These are phyloP conservation scores for Helenozyma rhizophorensis DNA, from an alignment of 805 yeast species.

Conservation along the genomic window DNA sequence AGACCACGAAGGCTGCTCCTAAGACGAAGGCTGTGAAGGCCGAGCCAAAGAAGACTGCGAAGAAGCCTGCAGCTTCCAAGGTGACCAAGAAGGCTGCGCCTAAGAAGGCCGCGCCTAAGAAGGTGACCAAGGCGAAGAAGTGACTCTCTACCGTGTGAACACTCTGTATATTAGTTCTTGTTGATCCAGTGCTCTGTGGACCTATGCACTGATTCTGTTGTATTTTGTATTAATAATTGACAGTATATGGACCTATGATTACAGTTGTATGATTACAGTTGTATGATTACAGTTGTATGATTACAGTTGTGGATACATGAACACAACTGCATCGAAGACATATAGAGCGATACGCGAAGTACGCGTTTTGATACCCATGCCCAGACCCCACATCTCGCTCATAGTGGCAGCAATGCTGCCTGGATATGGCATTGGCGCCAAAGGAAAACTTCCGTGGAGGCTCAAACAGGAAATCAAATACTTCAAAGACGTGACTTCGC, in stretches of 20 bases:
- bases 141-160: not conserved
- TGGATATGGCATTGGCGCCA: constrained; percentile 74
- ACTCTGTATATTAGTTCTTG: constrained; percentile 12
- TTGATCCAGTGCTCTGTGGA: constrained; percentile 3
- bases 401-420: constrained; percentile 88
- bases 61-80: constrained; percentile 2
- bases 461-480: constrained; percentile 79
- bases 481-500: constrained; percentile 69
- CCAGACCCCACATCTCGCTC: constrained; percentile 32
- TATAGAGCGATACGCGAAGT: too few relatives aligned
- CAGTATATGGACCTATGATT: too few relatives aligned
- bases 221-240: constrained; percentile 2
- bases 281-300: too few relatives aligned
- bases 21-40: constrained; percentile 3
- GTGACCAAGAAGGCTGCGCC: constrained; percentile 1
- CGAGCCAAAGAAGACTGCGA: not conserved
- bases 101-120: not conserved
- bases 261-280: too few relatives aligned
- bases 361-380: constrained; percentile 1
- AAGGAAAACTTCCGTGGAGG: constrained; percentile 86
- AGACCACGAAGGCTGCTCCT: constrained; percentile 1
- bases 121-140: constrained; percentile 1
- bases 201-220: not conserved
- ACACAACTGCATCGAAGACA: too few relatives aligned
- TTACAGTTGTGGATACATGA: too few relatives aligned